Evolutionary conservation across 495 filamentous ascomycete genomes (phyloP).

Genomic region (Aspergillus sparsus): DNA sequence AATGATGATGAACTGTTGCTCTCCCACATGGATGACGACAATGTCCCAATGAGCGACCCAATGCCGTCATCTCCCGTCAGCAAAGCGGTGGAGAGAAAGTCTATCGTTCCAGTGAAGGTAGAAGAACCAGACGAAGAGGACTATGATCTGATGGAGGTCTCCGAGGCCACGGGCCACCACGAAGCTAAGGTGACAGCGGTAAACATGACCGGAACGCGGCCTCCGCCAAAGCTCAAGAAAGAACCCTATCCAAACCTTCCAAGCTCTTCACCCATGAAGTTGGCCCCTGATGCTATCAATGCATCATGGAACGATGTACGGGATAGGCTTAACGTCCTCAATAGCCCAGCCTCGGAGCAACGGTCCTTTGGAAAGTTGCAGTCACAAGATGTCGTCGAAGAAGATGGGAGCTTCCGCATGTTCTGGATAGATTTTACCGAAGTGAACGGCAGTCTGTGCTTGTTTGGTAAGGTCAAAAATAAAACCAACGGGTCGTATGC

Average conservation of each 20-base stretch:
- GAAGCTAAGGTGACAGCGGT: conserved; percentile 68
- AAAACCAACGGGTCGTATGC: conserved; percentile 75
- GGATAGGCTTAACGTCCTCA: conserved; percentile 81
- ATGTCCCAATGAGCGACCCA: conserved; percentile 83
- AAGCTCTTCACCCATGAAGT: conserved; percentile 73
- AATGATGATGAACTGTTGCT: conserved; percentile 60
- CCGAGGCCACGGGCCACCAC: conserved; percentile 65
- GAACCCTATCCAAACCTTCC: conserved; percentile 64
- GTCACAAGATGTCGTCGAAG: conserved; percentile 78
- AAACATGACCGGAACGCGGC: conserved; percentile 84
- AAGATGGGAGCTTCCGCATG: conserved; percentile 87
- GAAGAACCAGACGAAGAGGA: conserved; percentile 72
- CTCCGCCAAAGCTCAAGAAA: conserved; percentile 73
- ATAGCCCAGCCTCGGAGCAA: conserved; percentile 64
- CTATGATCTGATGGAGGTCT: conserved; percentile 84
- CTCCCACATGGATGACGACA: conserved; percentile 50
- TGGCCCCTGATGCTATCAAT: conserved; percentile 57
- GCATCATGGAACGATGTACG: conserved; percentile 92
- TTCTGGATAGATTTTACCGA: conserved; percentile 98
- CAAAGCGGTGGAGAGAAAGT: conserved; percentile 77
- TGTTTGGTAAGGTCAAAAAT: conserved; percentile 96
- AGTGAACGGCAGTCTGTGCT: conserved; percentile 84
- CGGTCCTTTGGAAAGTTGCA: conserved; percentile 73
- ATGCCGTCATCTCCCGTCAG: conserved; percentile 83
- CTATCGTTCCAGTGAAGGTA: conserved; percentile 54